Conservation (phyloP, 139 green algal genomes). For the Auxenochlorella pyrenoidosa region DNA sequence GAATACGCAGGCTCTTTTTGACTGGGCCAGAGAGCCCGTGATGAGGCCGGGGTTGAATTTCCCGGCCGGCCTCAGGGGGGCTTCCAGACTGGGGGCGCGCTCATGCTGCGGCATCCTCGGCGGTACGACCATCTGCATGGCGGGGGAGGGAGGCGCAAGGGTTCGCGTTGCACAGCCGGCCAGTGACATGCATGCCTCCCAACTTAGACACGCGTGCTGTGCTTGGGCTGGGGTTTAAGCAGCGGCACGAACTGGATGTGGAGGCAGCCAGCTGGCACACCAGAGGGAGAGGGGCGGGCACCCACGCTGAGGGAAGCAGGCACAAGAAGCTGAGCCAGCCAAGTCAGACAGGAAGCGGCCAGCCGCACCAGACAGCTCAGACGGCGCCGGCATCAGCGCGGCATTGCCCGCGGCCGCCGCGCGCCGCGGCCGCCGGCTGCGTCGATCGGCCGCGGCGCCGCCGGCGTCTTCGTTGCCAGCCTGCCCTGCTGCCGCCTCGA, state of each 20-base stretch:
- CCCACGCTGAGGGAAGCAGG: background rate
- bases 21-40: no score
- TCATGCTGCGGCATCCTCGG: background rate
- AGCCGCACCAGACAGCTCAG: conserved; percentile 8
- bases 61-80: no score
- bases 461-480: background rate
- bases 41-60: no score
- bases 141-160: background rate
- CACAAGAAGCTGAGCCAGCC: no score
- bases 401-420: background rate
- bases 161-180: no score
- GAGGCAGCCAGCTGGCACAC: background rate
- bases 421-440: background rate
- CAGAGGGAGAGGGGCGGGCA: background rate
- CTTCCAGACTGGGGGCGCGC: no score
- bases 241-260: background rate
- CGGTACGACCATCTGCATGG: background rate
- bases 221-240: background rate
- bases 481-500: background rate
- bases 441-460: background rate
- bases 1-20: no score
- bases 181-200: no score
- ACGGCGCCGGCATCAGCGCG: background rate
- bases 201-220: background rate
- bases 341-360: background rate